Percentiles rank a stretch among this genome's conserved stretches.
Evolutionary conservation across 805 yeast species (phyloP).

Genomic region (Cyberlindnera mrakii): DNA sequence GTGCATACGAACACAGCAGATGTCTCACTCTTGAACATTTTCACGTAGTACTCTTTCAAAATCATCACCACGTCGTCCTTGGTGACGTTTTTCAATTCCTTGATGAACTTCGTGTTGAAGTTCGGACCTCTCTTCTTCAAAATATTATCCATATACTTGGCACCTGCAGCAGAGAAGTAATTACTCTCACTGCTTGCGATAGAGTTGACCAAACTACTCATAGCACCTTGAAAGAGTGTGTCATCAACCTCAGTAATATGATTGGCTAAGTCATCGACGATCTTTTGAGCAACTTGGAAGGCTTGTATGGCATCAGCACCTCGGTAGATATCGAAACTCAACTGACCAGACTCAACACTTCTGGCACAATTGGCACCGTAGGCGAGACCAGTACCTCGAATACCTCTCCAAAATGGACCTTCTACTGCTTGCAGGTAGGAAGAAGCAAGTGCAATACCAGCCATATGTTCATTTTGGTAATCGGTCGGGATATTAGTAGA

Average conservation of each 20-base stretch:
- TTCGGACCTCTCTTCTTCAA: conserved; percentile 67
- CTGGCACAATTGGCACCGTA: conserved; percentile 72
- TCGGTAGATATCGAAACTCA: conserved; percentile 66
- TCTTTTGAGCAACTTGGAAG: conserved; percentile 53
- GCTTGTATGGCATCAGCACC: conserved; percentile 75
- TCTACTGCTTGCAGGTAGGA: conserved; percentile 81
- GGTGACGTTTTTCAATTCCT: conserved; percentile 45
- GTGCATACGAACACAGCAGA: conserved; percentile 67
- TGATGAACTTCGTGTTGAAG: conserved; percentile 49
- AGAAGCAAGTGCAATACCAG: conserved; percentile 64
- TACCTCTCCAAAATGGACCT: conserved; percentile 96
- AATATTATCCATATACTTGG: conserved; percentile 59
- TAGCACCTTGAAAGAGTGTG: conserved; percentile 61
- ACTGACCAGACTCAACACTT: conserved; percentile 58
- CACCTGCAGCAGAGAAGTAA: conserved; percentile 55
- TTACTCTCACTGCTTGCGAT: conserved; percentile 68
- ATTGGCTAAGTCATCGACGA: conserved; percentile 52
- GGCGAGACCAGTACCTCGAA: conserved; percentile 90
- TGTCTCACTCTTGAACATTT: conserved; percentile 50
- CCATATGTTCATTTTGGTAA: conserved; percentile 52
- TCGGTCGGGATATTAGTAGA: conserved; percentile 54
- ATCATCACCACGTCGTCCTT: conserved; percentile 43
- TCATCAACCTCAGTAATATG: conserved; percentile 53
- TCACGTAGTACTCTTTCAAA: conserved; percentile 54
- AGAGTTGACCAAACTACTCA: conserved; percentile 66